Conservation (phyloP, 2,329 filamentous ascomycete species). For the Neurospora crassa region DNA sequence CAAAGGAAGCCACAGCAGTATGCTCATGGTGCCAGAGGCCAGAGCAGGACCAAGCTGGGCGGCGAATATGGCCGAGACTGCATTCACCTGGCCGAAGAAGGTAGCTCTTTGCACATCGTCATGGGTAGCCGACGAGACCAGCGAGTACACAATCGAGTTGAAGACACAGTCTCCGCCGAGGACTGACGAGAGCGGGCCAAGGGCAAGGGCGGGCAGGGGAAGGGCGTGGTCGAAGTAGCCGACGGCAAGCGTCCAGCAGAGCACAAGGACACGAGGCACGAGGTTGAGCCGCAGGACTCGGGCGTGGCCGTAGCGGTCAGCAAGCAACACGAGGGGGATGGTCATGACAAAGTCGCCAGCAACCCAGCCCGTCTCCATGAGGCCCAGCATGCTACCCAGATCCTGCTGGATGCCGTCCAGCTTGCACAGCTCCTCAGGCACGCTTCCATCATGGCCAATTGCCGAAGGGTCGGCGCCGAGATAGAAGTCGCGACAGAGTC, state of each 20-base stretch:
- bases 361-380: conserved; percentile 40
- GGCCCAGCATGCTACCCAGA: conserved; percentile 43
- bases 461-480: conserved; percentile 26
- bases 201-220: conserved; percentile 30
- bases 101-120: conserved; percentile 34
- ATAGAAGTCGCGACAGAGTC: conserved; percentile 43
- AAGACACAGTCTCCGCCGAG: conserved; percentile 42
- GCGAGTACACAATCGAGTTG: conserved; percentile 37
- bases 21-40: conserved; percentile 35
- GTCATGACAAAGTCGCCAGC: conserved; percentile 40
- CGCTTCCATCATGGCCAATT: conserved; percentile 25
- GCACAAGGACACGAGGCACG: conserved; percentile 30
- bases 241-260: conserved; percentile 30
- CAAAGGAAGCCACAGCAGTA: conserved; percentile 35
- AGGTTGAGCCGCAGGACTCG: conserved; percentile 34
- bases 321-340: conserved; percentile 36
- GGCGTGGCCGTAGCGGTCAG: conserved; percentile 32
- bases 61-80: conserved; percentile 36
- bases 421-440: conserved; percentile 46
- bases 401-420: conserved; percentile 38
- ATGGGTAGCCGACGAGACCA: conserved; percentile 34
- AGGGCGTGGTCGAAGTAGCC: conserved; percentile 28
- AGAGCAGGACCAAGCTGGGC: conserved; percentile 34
- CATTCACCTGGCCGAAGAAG: conserved; percentile 42
- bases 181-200: conserved; percentile 32